Conservation (phyloP, 2,329 filamentous ascomycete genomes). For the Periconia sp. region DNA sequence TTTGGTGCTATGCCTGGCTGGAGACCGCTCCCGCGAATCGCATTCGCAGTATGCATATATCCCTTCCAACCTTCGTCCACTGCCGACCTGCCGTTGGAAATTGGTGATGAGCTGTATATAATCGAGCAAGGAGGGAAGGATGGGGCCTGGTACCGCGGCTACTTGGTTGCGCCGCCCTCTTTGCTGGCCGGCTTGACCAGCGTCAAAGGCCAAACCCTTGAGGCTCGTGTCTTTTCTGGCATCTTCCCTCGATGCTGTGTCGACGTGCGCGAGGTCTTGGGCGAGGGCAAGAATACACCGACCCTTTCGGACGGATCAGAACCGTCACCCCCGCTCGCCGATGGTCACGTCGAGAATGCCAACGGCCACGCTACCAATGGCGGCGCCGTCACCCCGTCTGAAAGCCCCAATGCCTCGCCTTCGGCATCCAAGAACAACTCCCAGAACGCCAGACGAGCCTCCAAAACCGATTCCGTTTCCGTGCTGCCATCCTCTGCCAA, state of each 20-base stretch:
- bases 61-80: conserved; percentile 86
- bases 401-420: conserved; percentile 37
- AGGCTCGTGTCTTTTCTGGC: conserved; percentile 96
- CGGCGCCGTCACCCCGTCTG: conserved; percentile 41
- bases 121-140: conserved; percentile 89
- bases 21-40: conserved; percentile 94
- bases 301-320: conserved; percentile 19
- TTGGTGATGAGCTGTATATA: conserved; percentile 97
- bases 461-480: conserved; percentile 28
- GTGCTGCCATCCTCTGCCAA: conserved; percentile 24
- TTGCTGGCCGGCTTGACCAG: conserved; percentile 89
- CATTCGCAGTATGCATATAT: conserved; percentile 94
- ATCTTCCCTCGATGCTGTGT: conserved; percentile 96
- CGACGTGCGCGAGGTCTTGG: conserved; percentile 88
- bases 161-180: conserved; percentile 91
- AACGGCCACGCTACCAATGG: conserved; percentile 31
- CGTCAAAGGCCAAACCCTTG: conserved; percentile 87
- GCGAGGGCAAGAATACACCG: conserved; percentile 49
- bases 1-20: conserved; percentile 61
- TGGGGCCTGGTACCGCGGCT: conserved; percentile 91
- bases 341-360: conserved; percentile 17
- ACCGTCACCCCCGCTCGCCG: conserved; percentile 11
- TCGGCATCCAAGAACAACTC: conserved; percentile 17
- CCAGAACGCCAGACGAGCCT: conserved; percentile 18
- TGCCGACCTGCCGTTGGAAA: conserved; percentile 91